Evolutionary conservation across 2,329 filamentous ascomycete genomes (phyloP), one percentile per base, ranked within the genome.

Genomic region (Westerdykella sp.): DNA sequence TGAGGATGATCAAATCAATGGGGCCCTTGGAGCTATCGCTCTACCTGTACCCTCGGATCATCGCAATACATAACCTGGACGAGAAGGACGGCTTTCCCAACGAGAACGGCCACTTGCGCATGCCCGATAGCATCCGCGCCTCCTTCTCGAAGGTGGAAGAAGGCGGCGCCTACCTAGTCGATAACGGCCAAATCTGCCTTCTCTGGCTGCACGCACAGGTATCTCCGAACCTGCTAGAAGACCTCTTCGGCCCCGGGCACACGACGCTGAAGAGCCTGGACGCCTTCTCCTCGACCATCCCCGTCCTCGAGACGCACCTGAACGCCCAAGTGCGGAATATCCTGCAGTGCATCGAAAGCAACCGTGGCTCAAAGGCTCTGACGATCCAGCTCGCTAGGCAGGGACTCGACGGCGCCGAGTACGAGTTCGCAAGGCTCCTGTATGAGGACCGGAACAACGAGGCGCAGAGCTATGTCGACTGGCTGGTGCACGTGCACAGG

Each of bases 391-490:
- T 98, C 38, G 93, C 93, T 6, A 74, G 93, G 45, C 93, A 97
- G 68, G 90, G 90, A 0, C 76, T 97, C 4, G 93, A 98, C 60
- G 93, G 93, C 1, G 87, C 90, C 3, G 93, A 98, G 67, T 97
- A 89, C 59, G 93, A 98, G 68, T 98, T 97, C 73, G 93, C 93
- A 6, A 76, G 90, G 41, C 74, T 94, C 69, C 69, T 98, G 53
- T 82, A 95, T 25, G 93, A 98, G 69, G 93, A 98, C 63, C 80
- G 93, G 52, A 97, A 97, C 67, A 95, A 95, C 55, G 93, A 98
- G 71, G 93, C 93, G 30, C 90, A 95, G 70, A 95, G 87, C 63
- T 98, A 97, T 68, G 93, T 97, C 28, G 93, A 98, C 70, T 98
- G 93, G 93, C 75, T 98, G 59, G 93, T 98, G 45, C 87, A 95